A percentile compares a stretch with the other conserved stretches of the same genome.
These are phyloP conservation scores for Glaciozyma antarctica DNA, from an alignment of 768 basidiomycete genomes.

Conservation along the genomic window DNA sequence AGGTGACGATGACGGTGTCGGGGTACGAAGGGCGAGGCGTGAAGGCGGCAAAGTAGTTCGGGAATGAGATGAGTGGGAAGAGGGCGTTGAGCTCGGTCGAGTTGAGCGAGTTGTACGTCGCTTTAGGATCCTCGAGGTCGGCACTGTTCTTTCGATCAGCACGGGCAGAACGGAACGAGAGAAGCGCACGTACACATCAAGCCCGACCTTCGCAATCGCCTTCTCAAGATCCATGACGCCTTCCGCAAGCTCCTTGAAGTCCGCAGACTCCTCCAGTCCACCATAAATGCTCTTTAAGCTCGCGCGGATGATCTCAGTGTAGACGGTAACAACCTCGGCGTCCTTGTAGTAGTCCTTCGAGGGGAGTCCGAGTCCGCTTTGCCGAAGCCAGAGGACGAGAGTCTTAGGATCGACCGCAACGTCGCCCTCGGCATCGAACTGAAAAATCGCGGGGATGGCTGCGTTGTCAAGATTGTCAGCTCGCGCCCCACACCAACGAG, in stretches of 20 bases:
- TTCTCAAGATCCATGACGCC: conserved; percentile 69
- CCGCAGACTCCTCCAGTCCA: conserved; percentile 41
- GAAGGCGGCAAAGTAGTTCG: conserved; percentile 76
- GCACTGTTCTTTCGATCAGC: conserved; percentile 43
- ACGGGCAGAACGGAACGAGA: background rate
- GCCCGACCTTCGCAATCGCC: conserved; percentile 62
- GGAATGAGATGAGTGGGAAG: conserved; percentile 67
- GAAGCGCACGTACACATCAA: conserved; percentile 60
- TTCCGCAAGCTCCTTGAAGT: conserved; percentile 50
- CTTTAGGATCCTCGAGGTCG: conserved; percentile 64
- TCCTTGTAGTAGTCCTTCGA: conserved; percentile 82
- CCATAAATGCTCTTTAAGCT: conserved; percentile 55
- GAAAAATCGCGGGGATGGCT: conserved; percentile 21
- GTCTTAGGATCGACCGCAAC: conserved; percentile 18
- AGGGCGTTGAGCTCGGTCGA: conserved; percentile 55
- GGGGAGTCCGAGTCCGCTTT: conserved; percentile 26
- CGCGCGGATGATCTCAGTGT: conserved; percentile 57
- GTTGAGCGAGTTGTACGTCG: conserved; percentile 74
- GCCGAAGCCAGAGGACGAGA: conserved; percentile 31
- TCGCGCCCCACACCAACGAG: background rate
- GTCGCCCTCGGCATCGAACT: conserved; percentile 23
- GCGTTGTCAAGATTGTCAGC: background rate
- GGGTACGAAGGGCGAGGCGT: conserved; percentile 64
- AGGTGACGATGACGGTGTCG: conserved; percentile 65
- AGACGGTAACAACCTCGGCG: conserved; percentile 55